Conservation (phyloP, 768 basidiomycete species). For the Russula foetens region DNA sequence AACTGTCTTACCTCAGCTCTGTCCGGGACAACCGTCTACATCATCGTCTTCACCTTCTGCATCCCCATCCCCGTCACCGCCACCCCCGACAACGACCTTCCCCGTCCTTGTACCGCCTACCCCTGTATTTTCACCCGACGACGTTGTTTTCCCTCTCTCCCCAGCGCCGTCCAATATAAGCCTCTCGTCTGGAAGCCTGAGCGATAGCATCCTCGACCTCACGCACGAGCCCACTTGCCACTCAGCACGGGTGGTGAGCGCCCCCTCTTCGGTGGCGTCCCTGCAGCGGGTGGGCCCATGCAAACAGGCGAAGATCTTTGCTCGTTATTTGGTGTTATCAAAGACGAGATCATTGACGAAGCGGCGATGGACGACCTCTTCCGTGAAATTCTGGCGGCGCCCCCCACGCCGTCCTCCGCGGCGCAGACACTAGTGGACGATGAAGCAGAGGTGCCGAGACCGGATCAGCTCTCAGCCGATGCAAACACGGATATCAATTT, state of each 20-base stretch:
- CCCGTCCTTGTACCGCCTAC: slow-evolving; percentile 27
- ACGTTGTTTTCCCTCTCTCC: slow-evolving; percentile 30
- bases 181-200: slow-evolving; percentile 26
- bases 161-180: slow-evolving; percentile 27
- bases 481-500: slow-evolving; percentile 7
- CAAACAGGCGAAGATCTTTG: slow-evolving; percentile 22
- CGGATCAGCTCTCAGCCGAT: not conserved
- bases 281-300: slow-evolving; percentile 84
- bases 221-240: slow-evolving; percentile 77
- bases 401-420: slow-evolving; percentile 30
- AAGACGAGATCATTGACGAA: slow-evolving; percentile 39
- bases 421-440: slow-evolving; percentile 27
- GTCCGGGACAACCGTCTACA: slow-evolving; percentile 10
- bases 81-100: slow-evolving; percentile 28
- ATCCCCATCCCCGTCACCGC: slow-evolving; percentile 20
- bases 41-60: slow-evolving; percentile 13
- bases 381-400: slow-evolving; percentile 58
- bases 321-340: slow-evolving; percentile 19
- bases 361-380: slow-evolving; percentile 60
- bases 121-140: slow-evolving; percentile 28
- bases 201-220: slow-evolving; percentile 26
- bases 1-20: slow-evolving; percentile 21
- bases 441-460: slow-evolving; percentile 23
- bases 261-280: slow-evolving; percentile 59
- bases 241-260: slow-evolving; percentile 96